phyloP scores from a whole-genome alignment of 1,139 yeast species.

The Blastobotrys serpentis region DNA sequence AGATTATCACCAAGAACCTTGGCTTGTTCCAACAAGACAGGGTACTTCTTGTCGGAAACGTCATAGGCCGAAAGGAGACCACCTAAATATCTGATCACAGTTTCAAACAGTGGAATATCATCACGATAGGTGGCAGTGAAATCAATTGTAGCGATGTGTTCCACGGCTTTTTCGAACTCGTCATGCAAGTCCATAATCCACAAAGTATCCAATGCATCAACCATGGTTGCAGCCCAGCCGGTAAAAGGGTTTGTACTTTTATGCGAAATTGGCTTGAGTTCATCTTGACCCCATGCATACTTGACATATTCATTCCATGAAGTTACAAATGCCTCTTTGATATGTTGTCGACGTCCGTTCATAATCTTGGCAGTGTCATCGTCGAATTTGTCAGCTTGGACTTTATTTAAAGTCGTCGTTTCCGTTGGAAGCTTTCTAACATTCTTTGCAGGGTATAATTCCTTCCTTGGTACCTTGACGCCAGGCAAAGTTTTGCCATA shows the following conservation, averaged over 20 bases:
- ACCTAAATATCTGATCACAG: slow-evolving; percentile 68
- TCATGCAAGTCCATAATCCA: slow-evolving; percentile 57
- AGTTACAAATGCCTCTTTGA: slow-evolving; percentile 51
- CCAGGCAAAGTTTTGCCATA: slow-evolving; percentile 11
- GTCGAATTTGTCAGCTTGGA: slow-evolving; percentile 23
- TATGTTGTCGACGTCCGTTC: slow-evolving; percentile 40
- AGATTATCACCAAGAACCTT: slow-evolving; percentile 64
- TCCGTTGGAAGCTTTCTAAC: slow-evolving; percentile 20
- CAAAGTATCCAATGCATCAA: slow-evolving; percentile 71
- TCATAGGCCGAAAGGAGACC: slow-evolving; percentile 73
- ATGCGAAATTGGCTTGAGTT: slow-evolving; percentile 43
- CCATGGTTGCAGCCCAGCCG: slow-evolving; percentile 54
- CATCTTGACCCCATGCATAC: slow-evolving; percentile 71
- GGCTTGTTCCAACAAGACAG: slow-evolving; percentile 54
- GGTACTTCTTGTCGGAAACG: slow-evolving; percentile 56
- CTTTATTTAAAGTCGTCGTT: slow-evolving; percentile 45
- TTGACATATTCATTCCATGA: slow-evolving; percentile 62
- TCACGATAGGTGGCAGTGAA: slow-evolving; percentile 46
- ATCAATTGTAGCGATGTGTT: slow-evolving; percentile 53
- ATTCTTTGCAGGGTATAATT: slow-evolving; percentile 27
- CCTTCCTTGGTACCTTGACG: slow-evolving; percentile 25
- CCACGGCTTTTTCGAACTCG: slow-evolving; percentile 54
- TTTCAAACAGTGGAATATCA: slow-evolving; percentile 64
- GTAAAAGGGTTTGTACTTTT: slow-evolving; percentile 42
- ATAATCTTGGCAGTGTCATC: slow-evolving; percentile 13